These are phyloP conservation scores for Diaporthe citri DNA, from an alignment of 2,329 filamentous ascomycete genomes.

Conservation along the genomic window DNA sequence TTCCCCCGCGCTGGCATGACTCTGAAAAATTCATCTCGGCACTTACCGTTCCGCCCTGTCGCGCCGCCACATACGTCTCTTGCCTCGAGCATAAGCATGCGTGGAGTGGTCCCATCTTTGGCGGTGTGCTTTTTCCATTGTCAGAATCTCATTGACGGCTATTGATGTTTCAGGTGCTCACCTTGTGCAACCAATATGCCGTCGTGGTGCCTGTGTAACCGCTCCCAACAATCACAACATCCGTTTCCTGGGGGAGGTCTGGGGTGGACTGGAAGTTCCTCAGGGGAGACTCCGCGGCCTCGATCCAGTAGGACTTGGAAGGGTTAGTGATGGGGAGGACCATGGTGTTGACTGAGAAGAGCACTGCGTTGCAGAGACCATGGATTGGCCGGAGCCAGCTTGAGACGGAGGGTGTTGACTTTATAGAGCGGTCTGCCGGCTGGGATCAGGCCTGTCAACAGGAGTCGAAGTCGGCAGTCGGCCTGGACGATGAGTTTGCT, in stretches of 20 bases:
- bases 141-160: not conserved
- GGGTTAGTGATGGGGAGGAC: constrained; percentile 41
- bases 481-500: not conserved
- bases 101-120: constrained; percentile 37
- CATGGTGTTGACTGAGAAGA: constrained; percentile 33
- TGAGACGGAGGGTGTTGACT: no score
- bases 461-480: not conserved
- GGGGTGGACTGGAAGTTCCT: constrained; percentile 37
- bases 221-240: constrained; percentile 45
- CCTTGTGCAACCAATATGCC: constrained; percentile 47
- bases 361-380: not conserved
- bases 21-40: not conserved
- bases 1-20: not conserved
- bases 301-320: constrained; percentile 42
- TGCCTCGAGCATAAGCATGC: constrained; percentile 41
- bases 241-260: constrained; percentile 38
- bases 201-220: constrained; percentile 45
- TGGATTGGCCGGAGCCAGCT: not conserved
- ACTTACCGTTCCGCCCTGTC: constrained; percentile 45
- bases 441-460: not conserved
- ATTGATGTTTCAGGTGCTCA: not conserved
- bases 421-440: not conserved
- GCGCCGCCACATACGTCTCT: constrained; percentile 42
- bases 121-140: constrained; percentile 38
- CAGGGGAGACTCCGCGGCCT: constrained; percentile 39